A percentile compares a stretch with the other conserved stretches of the same genome.
phyloP scores from a whole-genome alignment of 1,284 basidiomycete species.

The Austroboletus rostrupii region DNA sequence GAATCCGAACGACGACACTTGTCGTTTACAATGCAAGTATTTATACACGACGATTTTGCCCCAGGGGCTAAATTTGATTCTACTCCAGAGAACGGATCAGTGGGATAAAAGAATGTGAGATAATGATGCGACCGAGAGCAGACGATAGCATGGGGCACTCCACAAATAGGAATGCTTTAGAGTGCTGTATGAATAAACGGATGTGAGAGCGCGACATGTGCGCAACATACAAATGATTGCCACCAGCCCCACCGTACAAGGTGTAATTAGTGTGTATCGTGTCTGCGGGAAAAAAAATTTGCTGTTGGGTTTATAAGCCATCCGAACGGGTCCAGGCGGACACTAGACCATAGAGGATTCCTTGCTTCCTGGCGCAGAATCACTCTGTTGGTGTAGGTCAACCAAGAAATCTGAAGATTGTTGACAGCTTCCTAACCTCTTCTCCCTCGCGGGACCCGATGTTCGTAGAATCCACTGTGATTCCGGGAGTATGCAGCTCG shows the following conservation, averaged over 20 bases:
- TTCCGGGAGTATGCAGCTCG: conserved; percentile 3
- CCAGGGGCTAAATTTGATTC: neutral
- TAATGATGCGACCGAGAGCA: conserved; percentile 6
- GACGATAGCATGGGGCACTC: conserved; percentile 2
- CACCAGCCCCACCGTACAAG: conserved; percentile 8
- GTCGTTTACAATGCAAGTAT: conserved; percentile 2
- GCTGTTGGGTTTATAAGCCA: neutral
- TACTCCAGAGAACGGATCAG: neutral
- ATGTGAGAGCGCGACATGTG: neutral
- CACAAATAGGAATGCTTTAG: neutral
- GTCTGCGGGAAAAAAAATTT: neutral
- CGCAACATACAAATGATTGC: neutral
- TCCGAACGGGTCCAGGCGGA: neutral
- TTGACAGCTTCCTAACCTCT: conserved; percentile 11
- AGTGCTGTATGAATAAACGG: neutral
- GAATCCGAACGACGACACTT: conserved; percentile 1
- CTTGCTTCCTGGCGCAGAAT: neutral
- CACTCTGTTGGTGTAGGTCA: conserved; percentile 8
- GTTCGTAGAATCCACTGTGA: neutral
- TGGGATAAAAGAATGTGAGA: conserved; percentile 1
- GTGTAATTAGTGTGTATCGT: conserved; percentile 4
- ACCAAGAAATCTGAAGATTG: neutral
- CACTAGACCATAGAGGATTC: conserved; percentile 9
- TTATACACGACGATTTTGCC: conserved; percentile 10
- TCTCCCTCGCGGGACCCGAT: neutral